A percentile compares a stretch with the other conserved stretches of the same genome.
Conservation (phyloP, 148 eudicot genomes). For the Amaranthus hypochondriacus region DNA sequence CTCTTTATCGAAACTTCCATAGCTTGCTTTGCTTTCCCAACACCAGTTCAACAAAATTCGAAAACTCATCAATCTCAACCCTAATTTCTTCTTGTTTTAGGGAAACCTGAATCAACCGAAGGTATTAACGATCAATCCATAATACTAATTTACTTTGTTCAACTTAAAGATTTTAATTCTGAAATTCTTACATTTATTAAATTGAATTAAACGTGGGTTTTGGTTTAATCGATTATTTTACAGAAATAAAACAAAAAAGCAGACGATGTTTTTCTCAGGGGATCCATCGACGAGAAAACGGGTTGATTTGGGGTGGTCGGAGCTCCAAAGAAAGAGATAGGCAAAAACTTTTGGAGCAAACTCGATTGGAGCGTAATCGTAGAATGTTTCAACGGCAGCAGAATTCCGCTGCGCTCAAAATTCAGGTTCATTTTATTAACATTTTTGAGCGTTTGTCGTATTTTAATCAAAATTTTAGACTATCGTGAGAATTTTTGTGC, state of each 20-base stretch:
- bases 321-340: slow-evolving; percentile 92
- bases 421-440: slow-evolving; percentile 51
- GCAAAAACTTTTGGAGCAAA: slow-evolving; percentile 85
- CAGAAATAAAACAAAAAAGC: not conserved
- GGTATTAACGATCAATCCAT: too few species aligned
- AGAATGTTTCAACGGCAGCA: slow-evolving; percentile 56
- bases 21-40: not conserved
- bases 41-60: not conserved
- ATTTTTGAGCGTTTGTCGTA: not conserved
- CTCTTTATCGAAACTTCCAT: not conserved
- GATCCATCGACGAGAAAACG: slow-evolving; percentile 79
- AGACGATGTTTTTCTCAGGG: slow-evolving; percentile 75
- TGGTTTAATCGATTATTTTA: not conserved
- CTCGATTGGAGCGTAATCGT: slow-evolving; percentile 70
- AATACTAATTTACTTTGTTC: not conserved
- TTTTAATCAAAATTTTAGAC: not conserved
- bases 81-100: not conserved
- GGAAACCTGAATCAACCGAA: not conserved
- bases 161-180: not conserved
- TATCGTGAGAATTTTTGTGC: not conserved
- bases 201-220: not conserved
- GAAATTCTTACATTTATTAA: not conserved
- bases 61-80: not conserved
- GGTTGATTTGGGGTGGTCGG: slow-evolving; percentile 92
- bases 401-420: slow-evolving; percentile 70